phyloP scores from a whole-genome alignment of 164 flowering plant species.

The Stephania yunnanensis region DNA sequence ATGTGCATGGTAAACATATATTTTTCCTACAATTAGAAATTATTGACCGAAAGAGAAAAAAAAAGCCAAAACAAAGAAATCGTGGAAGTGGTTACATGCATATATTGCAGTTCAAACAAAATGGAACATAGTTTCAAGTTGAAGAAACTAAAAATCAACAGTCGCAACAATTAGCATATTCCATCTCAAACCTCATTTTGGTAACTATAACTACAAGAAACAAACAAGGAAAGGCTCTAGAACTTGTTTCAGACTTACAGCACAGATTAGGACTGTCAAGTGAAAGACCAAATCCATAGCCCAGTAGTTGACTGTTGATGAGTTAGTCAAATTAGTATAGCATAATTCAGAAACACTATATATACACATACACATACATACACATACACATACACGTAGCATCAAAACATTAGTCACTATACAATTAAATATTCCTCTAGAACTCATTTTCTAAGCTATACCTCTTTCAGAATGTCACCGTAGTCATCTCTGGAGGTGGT shows the following conservation, averaged over 20 bases:
- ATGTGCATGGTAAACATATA: neutral
- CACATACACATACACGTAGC: neutral
- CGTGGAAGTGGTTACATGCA: neutral
- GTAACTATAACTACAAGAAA: neutral
- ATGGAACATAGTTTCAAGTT: neutral
- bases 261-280: neutral
- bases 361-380: too few relatives aligned
- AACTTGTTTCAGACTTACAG: too few relatives aligned
- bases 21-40: neutral
- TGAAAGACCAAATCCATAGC: neutral
- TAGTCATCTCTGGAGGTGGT: constrained; percentile 13
- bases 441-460: constrained; percentile 12
- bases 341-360: neutral
- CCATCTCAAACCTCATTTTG: neutral
- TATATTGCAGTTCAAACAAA: neutral
- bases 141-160: too few relatives aligned
- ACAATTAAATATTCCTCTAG: neutral
- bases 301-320: neutral
- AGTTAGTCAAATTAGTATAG: neutral
- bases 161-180: neutral
- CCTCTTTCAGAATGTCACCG: constrained; percentile 39
- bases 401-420: neutral
- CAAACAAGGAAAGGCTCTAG: neutral
- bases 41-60: neutral
- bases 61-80: too few relatives aligned